Percentiles rank a stretch among this genome's conserved stretches.
Evolutionary conservation across 2,329 filamentous ascomycete species (phyloP).

Genomic region (Alternaria sp.): DNA sequence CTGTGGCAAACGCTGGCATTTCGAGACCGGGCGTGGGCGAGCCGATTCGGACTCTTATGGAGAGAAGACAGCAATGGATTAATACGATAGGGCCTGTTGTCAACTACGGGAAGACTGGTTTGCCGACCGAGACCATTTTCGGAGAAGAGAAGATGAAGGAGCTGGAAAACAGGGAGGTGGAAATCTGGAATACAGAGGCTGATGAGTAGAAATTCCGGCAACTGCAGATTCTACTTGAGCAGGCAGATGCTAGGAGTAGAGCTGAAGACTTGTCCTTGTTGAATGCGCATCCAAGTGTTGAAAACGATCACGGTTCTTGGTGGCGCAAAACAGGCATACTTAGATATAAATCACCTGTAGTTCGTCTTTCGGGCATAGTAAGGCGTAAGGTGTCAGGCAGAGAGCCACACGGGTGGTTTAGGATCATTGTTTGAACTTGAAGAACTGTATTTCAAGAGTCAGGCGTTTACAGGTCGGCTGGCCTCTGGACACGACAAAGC

Average conservation of each 20-base stretch:
- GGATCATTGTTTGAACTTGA: neutral
- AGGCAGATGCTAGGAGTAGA: neutral
- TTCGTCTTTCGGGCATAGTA: neutral
- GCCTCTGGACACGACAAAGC: neutral
- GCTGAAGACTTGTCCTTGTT: neutral
- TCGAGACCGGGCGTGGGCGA: conserved; percentile 76
- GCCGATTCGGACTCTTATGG: conserved; percentile 89
- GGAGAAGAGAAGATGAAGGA: conserved; percentile 75
- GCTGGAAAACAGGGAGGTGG: conserved; percentile 77
- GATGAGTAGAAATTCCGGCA: conserved; percentile 62
- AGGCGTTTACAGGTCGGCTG: neutral
- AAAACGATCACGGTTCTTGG: neutral
- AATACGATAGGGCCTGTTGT: conserved; percentile 91
- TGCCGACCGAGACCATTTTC: conserved; percentile 82
- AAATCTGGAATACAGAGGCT: conserved; percentile 79
- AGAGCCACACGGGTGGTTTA: neutral
- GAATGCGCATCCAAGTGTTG: neutral
- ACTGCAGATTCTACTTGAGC: neutral
- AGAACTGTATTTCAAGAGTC: neutral
- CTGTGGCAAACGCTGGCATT: conserved; percentile 50
- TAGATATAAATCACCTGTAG: neutral
- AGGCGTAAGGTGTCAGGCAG: neutral
- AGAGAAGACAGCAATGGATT: conserved; percentile 86
- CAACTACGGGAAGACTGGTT: conserved; percentile 77
- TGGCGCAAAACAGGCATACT: neutral